Percentiles rank a stretch among this genome's conserved stretches.
These are phyloP conservation scores for Asterionellopsis glacialis DNA, from an alignment of 108 stramenopile genomes.

Conservation along the genomic window DNA sequence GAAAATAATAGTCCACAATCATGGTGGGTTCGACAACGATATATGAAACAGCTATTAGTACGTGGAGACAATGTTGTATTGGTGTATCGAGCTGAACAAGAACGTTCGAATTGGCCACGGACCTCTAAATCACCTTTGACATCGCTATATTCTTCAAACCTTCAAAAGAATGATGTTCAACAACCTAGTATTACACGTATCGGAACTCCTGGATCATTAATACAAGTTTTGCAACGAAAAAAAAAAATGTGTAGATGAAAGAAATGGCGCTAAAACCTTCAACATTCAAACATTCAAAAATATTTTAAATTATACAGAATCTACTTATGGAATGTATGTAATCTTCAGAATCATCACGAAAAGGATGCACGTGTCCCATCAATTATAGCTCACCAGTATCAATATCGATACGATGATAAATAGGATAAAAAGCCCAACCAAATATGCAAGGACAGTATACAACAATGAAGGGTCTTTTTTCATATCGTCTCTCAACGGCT, in stretches of 20 bases:
- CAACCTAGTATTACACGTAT: not conserved
- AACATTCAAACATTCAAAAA: too few species aligned
- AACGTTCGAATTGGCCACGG: constrained; percentile 32
- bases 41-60: constrained; percentile 66
- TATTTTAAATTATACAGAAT: too few species aligned
- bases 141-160: not conserved
- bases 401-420: too few species aligned
- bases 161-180: too few species aligned
- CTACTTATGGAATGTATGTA: too few species aligned
- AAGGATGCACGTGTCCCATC: too few species aligned
- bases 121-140: constrained; percentile 10
- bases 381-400: too few species aligned
- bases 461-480: too few species aligned
- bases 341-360: too few species aligned
- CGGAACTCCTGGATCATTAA: not conserved
- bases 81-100: constrained; percentile 61
- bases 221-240: not conserved
- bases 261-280: too few species aligned
- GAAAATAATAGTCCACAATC: constrained; percentile 32
- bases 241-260: not conserved
- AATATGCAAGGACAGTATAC: too few species aligned
- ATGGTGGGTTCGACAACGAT: constrained; percentile 45
- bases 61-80: constrained; percentile 81
- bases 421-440: too few species aligned
- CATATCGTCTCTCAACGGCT: constrained; percentile 2